phyloP scores from a whole-genome alignment of 345 rosid species.

The Acer campestre region DNA sequence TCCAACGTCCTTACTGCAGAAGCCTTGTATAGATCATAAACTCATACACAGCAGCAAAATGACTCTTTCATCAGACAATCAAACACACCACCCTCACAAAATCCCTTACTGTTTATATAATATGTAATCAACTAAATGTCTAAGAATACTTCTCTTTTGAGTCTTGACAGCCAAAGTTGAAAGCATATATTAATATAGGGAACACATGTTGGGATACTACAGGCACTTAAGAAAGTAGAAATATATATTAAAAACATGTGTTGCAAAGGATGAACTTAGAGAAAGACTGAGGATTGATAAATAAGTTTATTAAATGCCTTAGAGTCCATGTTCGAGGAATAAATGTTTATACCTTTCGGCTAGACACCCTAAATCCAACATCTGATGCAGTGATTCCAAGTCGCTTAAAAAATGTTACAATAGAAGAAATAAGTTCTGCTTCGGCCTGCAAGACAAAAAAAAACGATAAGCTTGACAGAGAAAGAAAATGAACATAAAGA shows the following conservation, averaged over 20 bases:
- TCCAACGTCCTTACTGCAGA: not conserved
- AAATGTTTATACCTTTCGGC: slow-evolving; percentile 72
- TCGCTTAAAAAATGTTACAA: slow-evolving; percentile 76
- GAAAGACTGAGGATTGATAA: not conserved
- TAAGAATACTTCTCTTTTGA: not conserved
- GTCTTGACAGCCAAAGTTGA: not conserved
- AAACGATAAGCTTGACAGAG: not conserved
- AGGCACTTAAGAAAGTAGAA: not conserved
- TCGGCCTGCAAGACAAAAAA: slow-evolving; percentile 60
- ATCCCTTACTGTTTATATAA: not conserved
- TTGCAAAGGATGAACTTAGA: not conserved
- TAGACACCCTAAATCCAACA: slow-evolving; percentile 90
- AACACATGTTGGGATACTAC: not conserved
- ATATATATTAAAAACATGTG: not conserved
- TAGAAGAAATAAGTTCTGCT: slow-evolving; percentile 90
- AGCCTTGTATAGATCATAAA: not conserved
- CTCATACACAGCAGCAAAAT: not conserved
- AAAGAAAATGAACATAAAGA: slow-evolving; percentile 5
- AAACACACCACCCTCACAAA: not conserved
- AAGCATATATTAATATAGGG: not conserved
- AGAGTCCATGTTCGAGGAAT: not conserved
- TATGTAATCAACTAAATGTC: not conserved
- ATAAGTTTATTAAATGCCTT: not conserved
- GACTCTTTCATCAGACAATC: not conserved
- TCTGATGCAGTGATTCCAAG: slow-evolving; percentile 83